phyloP scores from a whole-genome alignment of 352 stramenopile species.

The Phytophthora cactorum region DNA sequence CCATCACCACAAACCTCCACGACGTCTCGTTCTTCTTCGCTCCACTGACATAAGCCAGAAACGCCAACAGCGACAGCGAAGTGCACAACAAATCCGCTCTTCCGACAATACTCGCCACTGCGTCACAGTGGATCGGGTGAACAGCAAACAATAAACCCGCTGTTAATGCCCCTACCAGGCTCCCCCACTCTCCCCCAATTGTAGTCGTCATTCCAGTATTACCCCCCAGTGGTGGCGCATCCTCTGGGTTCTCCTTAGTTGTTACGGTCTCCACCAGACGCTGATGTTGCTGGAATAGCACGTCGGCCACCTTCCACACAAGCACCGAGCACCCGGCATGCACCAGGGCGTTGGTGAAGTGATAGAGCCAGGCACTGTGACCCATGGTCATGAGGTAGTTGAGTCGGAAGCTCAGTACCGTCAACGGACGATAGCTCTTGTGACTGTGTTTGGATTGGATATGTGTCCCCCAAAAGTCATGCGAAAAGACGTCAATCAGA shows the following conservation, averaged over 20 bases:
- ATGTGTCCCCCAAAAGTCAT: conserved; percentile 89
- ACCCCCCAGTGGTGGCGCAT: not conserved
- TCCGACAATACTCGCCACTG: conserved; percentile 91
- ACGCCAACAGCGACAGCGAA: conserved; percentile 62
- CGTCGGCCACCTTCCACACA: conserved; percentile 52
- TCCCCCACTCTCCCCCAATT: not conserved
- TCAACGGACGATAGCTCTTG: conserved; percentile 91
- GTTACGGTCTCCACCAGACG: not conserved
- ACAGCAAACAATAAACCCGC: conserved; percentile 90
- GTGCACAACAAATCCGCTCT: conserved; percentile 90
- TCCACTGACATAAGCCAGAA: conserved; percentile 60
- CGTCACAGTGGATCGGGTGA: conserved; percentile 92
- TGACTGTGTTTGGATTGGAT: conserved; percentile 71
- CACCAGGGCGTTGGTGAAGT: conserved; percentile 78
- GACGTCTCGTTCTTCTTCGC: conserved; percentile 17
- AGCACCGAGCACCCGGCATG: conserved; percentile 70
- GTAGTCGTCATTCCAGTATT: not conserved
- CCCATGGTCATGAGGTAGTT: conserved; percentile 60
- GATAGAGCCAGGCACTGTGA: conserved; percentile 61
- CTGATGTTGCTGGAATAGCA: conserved; percentile 38
- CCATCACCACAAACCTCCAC: conserved; percentile 27
- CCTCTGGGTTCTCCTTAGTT: conserved; percentile 27
- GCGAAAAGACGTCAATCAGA: conserved; percentile 56
- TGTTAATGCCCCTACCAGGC: conserved; percentile 4
- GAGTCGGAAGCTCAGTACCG: conserved; percentile 77